Evolutionary conservation across 164 flowering plant species (phyloP).

Genomic region (Akebia trifoliata): DNA sequence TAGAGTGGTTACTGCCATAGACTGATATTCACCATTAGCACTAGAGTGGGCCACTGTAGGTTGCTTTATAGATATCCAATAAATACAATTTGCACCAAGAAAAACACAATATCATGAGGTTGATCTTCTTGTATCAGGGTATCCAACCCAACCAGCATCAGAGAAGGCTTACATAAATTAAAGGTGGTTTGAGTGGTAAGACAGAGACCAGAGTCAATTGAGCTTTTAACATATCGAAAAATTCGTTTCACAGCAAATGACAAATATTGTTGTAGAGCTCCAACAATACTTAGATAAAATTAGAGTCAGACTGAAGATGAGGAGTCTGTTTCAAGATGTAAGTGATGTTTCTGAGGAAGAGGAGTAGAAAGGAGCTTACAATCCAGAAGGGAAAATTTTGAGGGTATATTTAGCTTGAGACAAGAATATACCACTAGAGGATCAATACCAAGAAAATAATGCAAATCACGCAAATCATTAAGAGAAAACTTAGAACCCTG

Average conservation of each 20-base stretch:
- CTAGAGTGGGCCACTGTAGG: no score
- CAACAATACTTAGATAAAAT: background rate
- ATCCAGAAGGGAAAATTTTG: no score
- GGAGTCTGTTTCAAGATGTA: no score
- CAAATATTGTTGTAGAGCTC: background rate
- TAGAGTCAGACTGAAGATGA: background rate
- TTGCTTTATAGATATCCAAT: background rate
- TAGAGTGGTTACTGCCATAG: no score
- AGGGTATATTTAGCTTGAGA: background rate
- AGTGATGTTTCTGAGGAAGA: no score
- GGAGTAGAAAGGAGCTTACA: background rate
- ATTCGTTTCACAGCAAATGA: background rate
- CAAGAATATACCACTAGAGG: background rate
- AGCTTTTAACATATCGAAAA: background rate
- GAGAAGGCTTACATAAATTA: background rate
- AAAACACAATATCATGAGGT: background rate
- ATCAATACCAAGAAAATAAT: background rate
- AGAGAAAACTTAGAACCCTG: background rate
- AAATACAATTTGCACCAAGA: background rate
- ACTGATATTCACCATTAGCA: no score
- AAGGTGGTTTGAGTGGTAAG: background rate
- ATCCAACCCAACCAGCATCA: background rate
- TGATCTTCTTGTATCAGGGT: background rate
- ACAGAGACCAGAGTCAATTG: no score
- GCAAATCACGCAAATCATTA: background rate